Base-by-base conservation (phyloP, 1,284 basidiomycete species). In the Volvariella volvacea region DNA sequence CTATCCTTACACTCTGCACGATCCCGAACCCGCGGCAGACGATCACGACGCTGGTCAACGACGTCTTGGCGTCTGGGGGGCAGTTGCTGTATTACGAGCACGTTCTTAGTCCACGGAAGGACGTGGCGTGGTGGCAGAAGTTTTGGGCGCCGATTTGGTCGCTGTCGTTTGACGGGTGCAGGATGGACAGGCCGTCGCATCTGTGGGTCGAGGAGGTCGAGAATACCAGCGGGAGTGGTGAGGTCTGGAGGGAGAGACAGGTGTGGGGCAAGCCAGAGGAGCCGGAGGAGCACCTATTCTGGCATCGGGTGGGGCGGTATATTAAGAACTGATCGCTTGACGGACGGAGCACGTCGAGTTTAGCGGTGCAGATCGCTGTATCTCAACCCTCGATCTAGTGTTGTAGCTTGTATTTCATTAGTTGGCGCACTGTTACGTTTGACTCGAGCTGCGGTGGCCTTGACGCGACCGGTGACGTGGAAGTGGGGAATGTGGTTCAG, bases 131-230 rank as follows among this genome's bases (percentile, higher is more conserved):
- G 72, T 86, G 81, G 80, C 84, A 88, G 59, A 52, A 65, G 1
- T 69, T 82, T 42, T 85, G 82, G 80, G 70, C 78, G 2, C 83
- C 83, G 1, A 9, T 86, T 2, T 87, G 84, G 85, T 54, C 54
- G 3, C 21, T 65, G 0, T 58, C 63, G 1, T 77, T 80, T 48
- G 80, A 76, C 51, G 80, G 83, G 7, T 87, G 83, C 52, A 64
- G 62, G 47, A 49, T 85, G 37, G 77, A 83, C 52, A 64, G 76
- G 8, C 76, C 78, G 14, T 74, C 75, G 2, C 69, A 84, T 57
- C 16, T 67, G 0, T 79, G 71, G 66, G 55, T 84, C 10, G 62
- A 67, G 25, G 60, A 66, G 39, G 44, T 22, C 49, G 48, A 17
- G 47, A 46, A 3, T 50, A 57, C 21, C 57, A 59, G 42, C 15